Evolutionary conservation across 1,139 yeast species (phyloP).

Genomic region (Zhuliangozyma parablackwelliae): DNA sequence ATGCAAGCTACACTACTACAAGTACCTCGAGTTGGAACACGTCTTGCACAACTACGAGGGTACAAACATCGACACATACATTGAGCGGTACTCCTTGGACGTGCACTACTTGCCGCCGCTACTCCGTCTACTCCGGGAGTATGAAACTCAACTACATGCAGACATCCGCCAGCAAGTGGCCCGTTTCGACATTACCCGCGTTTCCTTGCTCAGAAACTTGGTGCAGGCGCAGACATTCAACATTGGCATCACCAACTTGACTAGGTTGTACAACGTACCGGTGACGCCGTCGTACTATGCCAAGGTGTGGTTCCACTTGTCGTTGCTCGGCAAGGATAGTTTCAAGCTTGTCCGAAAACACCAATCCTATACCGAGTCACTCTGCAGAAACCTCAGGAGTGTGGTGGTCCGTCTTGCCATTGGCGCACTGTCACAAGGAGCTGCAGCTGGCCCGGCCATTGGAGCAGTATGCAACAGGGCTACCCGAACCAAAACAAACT

Average conservation of each 20-base stretch:
- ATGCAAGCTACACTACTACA: constrained; percentile 1
- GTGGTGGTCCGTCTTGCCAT: too few relatives aligned
- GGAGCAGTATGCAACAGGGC: too few relatives aligned
- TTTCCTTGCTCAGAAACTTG: constrained; percentile 8
- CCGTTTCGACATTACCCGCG: constrained; percentile 2
- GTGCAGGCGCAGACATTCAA: constrained; percentile 13
- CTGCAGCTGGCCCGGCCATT: too few relatives aligned
- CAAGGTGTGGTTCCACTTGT: constrained; percentile 18
- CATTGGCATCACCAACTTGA: constrained; percentile 11
- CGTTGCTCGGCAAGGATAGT: too few relatives aligned
- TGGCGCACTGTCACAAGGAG: too few relatives aligned
- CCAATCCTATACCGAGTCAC: too few relatives aligned
- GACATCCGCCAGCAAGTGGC: not conserved
- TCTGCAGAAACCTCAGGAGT: too few relatives aligned
- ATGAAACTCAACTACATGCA: not conserved
- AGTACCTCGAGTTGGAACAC: constrained; percentile 1
- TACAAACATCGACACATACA: not conserved
- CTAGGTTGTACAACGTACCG: not conserved
- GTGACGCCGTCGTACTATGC: constrained; percentile 12
- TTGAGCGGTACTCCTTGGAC: constrained; percentile 1
- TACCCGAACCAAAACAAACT: too few relatives aligned
- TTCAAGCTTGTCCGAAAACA: too few relatives aligned
- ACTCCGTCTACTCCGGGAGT: not conserved
- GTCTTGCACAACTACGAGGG: constrained; percentile 1
- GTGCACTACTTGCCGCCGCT: constrained; percentile 3